Conservation (phyloP, 352 stramenopile species). For the Phytophthora sansomeana region DNA sequence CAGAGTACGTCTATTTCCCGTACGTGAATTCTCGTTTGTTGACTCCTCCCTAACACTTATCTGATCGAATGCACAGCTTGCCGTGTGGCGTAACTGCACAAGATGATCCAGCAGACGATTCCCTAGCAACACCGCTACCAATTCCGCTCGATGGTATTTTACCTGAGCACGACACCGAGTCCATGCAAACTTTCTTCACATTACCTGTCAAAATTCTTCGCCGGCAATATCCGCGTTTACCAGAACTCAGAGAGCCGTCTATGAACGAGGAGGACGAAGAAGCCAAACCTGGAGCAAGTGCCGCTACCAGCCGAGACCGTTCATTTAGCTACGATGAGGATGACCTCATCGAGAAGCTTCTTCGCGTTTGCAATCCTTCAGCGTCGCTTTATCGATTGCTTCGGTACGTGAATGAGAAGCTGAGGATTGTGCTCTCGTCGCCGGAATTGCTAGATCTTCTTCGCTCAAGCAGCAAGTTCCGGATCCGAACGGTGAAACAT, state of each 20-base stretch:
- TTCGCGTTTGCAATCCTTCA: conserved; percentile 53
- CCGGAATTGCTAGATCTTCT: conserved; percentile 56
- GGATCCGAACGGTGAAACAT: conserved; percentile 45
- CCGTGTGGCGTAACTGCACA: conserved; percentile 56
- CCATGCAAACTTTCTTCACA: conserved; percentile 49
- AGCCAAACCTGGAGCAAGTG: neutral
- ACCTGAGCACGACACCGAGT: conserved; percentile 56
- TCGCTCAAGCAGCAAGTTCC: conserved; percentile 46
- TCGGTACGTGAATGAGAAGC: conserved; percentile 56
- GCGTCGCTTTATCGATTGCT: conserved; percentile 71
- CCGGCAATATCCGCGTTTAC: conserved; percentile 58
- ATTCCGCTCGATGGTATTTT: conserved; percentile 68
- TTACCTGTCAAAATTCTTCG: conserved; percentile 58
- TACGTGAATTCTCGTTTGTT: neutral
- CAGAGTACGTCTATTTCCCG: conserved; percentile 52
- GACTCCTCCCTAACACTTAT: conserved; percentile 14
- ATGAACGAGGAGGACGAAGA: no score
- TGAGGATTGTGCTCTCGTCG: conserved; percentile 51
- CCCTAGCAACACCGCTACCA: conserved; percentile 41
- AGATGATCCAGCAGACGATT: conserved; percentile 18
- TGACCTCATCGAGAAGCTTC: conserved; percentile 42
- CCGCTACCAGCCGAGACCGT: neutral
- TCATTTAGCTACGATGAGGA: conserved; percentile 41
- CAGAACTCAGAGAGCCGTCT: conserved; percentile 6
- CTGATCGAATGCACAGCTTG: conserved; percentile 42